Conservation (phyloP, 2,329 filamentous ascomycete genomes). For the Bipolaris victoriae region DNA sequence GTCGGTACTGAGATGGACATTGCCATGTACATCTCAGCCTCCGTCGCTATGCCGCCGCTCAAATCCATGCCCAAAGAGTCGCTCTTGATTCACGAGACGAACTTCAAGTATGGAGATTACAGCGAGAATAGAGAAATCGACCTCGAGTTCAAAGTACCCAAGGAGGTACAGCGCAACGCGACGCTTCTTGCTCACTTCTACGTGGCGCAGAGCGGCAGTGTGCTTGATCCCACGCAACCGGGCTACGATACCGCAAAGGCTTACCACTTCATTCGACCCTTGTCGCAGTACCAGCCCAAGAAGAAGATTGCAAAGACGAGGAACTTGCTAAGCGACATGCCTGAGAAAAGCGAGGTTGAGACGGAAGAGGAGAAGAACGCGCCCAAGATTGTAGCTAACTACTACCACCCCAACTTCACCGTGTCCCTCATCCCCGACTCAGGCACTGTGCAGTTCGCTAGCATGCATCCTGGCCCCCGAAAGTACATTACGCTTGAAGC, state of each 20-base stretch:
- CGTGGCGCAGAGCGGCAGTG: slow-evolving; percentile 75
- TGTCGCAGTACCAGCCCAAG: slow-evolving; percentile 89
- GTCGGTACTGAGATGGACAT: slow-evolving; percentile 80
- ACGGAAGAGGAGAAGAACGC: slow-evolving; percentile 58
- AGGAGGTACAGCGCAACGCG: slow-evolving; percentile 84
- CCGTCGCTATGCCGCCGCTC: slow-evolving; percentile 71
- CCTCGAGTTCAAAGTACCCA: slow-evolving; percentile 77
- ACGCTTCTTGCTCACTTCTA: slow-evolving; percentile 97
- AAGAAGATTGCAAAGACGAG: slow-evolving; percentile 89
- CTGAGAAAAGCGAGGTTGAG: slow-evolving; percentile 57
- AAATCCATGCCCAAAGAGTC: slow-evolving; percentile 68
- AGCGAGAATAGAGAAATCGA: slow-evolving; percentile 79
- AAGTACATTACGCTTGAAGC: slow-evolving; percentile 81
- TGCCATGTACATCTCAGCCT: slow-evolving; percentile 80
- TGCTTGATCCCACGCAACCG: slow-evolving; percentile 74
- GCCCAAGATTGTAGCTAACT: slow-evolving; percentile 77
- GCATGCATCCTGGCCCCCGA: slow-evolving; percentile 73
- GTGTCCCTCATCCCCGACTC: slow-evolving; percentile 84
- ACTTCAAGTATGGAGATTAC: slow-evolving; percentile 79
- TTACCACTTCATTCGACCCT: slow-evolving; percentile 80
- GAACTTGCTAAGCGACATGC: slow-evolving; percentile 70
- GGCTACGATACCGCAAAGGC: slow-evolving; percentile 77
- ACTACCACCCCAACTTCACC: slow-evolving; percentile 95
- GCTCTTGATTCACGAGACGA: slow-evolving; percentile 78
- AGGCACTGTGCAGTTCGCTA: slow-evolving; percentile 70